Conservation (phyloP, 176 grass and related monocot genomes). For the Rhynchospora tenuis region DNA sequence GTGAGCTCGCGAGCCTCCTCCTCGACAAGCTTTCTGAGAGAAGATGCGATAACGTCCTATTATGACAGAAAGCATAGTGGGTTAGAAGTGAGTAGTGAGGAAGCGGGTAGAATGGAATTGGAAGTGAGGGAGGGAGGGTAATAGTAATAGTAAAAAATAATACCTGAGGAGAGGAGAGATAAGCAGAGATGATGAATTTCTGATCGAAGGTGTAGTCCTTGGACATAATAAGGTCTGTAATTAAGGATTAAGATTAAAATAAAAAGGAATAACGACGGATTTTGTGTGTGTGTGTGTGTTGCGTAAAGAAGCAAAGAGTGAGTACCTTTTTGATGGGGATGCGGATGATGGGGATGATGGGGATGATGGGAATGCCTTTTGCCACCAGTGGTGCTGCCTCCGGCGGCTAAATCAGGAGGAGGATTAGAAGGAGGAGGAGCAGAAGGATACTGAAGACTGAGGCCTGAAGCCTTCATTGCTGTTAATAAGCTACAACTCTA, state of each 20-base stretch:
- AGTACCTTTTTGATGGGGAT: too few species aligned
- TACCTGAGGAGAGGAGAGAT: constrained; percentile 55
- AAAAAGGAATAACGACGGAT: too few species aligned
- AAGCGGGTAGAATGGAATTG: not conserved
- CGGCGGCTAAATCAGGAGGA: too few species aligned
- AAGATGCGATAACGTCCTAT: constrained; percentile 72
- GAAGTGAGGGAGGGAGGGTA: not conserved
- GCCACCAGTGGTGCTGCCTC: too few species aligned
- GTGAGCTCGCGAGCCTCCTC: constrained; percentile 84
- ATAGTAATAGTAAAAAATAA: too few species aligned
- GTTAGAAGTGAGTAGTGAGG: not conserved
- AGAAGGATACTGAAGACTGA: constrained; percentile 34
- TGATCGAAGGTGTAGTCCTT: constrained; percentile 58
- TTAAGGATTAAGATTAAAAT: constrained; percentile 9
- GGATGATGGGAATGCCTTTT: too few species aligned
- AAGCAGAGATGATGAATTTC: constrained; percentile 58
- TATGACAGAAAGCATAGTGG: constrained; percentile 14
- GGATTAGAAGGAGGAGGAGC: not conserved
- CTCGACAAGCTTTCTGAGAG: constrained; percentile 79
- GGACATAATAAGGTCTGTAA: constrained; percentile 52
- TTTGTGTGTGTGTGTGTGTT: too few species aligned
- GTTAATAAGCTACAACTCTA: too few species aligned
- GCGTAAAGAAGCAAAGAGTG: too few species aligned
- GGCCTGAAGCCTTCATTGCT: constrained; percentile 59
- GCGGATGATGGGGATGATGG: too few species aligned